These are phyloP conservation scores for Pestalotiopsis sp. DNA, from an alignment of 2,329 filamentous ascomycete genomes.

Conservation along the genomic window DNA sequence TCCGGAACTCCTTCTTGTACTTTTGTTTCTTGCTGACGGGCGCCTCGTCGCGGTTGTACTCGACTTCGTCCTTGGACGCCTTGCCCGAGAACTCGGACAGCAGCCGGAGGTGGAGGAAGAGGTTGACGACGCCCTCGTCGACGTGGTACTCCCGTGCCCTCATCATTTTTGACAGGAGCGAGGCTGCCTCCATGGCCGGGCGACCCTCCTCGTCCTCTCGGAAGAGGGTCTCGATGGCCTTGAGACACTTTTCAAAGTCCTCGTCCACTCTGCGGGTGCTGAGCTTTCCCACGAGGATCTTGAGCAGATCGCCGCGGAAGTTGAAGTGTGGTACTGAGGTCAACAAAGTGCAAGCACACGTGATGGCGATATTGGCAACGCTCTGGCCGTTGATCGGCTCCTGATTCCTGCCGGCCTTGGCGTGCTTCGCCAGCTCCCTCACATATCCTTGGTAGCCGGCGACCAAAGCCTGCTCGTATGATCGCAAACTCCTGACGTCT, in stretches of 20 bases:
- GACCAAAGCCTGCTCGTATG: slow-evolving; percentile 86
- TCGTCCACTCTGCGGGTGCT: slow-evolving; percentile 70
- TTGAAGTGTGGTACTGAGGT: slow-evolving; percentile 93
- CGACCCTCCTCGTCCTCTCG: slow-evolving; percentile 86
- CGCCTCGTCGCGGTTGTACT: slow-evolving; percentile 39
- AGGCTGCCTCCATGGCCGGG: slow-evolving; percentile 82
- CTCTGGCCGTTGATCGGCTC: slow-evolving; percentile 41
- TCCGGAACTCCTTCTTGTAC: slow-evolving; percentile 80
- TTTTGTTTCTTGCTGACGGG: slow-evolving; percentile 60
- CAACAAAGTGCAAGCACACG: slow-evolving; percentile 80
- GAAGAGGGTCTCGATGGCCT: slow-evolving; percentile 81
- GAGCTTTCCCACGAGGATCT: slow-evolving; percentile 82
- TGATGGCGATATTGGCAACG: slow-evolving; percentile 75
- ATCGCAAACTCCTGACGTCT: slow-evolving; percentile 78
- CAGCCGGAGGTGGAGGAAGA: slow-evolving; percentile 85
- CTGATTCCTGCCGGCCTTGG: slow-evolving; percentile 51
- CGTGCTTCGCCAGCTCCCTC: slow-evolving; percentile 68
- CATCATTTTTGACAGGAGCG: slow-evolving; percentile 91
- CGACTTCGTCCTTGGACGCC: slow-evolving; percentile 75
- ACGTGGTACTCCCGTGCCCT: slow-evolving; percentile 80
- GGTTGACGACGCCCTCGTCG: slow-evolving; percentile 83
- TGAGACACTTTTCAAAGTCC: slow-evolving; percentile 75
- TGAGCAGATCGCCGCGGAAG: slow-evolving; percentile 83
- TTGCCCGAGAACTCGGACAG: slow-evolving; percentile 86
- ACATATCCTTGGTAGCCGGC: slow-evolving; percentile 84